Evolutionary conservation across 441 rosid genomes (phyloP), one percentile per base, ranked within the genome.

Genomic region (Brassica balearica): DNA sequence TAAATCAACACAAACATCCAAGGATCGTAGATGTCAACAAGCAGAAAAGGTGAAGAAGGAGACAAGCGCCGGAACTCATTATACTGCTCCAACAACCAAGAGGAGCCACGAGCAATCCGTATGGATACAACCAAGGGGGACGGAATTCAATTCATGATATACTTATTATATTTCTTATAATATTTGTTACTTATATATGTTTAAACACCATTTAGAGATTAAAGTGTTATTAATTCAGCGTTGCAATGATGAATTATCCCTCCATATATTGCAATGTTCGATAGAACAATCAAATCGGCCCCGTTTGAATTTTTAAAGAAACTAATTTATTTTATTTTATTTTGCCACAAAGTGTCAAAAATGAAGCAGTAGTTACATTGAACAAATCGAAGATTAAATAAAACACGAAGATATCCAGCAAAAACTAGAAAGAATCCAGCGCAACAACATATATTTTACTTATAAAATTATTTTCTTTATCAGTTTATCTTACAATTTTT

Each of bases 161-260:
- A 23, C 27, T 23, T 23, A 3, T 41, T 41, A 41, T 41, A 41
- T 41, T 9, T 41, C 3, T 41, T 41, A 41, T 41, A 41, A 10
- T 41, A 23, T 23, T 9, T 4, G 2, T 46, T 51, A 51, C 58
- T 51, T 19, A 6, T 43, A 6, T 27, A 12, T 29, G 6, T 68
- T 48, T 48, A 8, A 25, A 15, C 48, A 29, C 10, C 11, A 29
- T 55, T 25, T 1, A n/a, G 60, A 55, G 55, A 46, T 46, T 46
- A 29, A 69, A 10, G 27, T 15, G 27, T 9, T 27, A 15, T 27
- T 15, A 27, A 29, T 27, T 23, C 7, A n/a, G 6, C 41, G 14
- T 20, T 59, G 67, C 67, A 59, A 71, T 36, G 15, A 71, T 71
- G 9, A 59, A 5, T n/a, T 7, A 56, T 32, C 32, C 19, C 34